Evolutionary conservation across 176 grass and related monocot genomes (phyloP).

Genomic region (Poa pratensis): DNA sequence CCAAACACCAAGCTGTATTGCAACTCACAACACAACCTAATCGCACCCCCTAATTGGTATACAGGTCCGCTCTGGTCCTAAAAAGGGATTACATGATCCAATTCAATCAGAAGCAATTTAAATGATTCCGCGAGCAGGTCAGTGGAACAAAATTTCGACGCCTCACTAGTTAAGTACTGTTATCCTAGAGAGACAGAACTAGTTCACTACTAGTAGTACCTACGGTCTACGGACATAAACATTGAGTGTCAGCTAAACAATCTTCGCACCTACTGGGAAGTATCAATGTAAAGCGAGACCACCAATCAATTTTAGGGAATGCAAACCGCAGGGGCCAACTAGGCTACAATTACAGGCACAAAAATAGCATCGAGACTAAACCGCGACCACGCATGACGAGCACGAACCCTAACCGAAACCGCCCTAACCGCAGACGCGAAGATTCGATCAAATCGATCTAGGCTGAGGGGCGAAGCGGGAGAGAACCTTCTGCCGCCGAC

Average conservation of each 20-base stretch:
- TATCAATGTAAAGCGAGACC: slow-evolving; percentile 5
- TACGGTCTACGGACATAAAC: neutral
- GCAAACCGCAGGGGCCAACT: neutral
- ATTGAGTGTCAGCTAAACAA: neutral
- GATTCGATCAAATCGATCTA: neutral
- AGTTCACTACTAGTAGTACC: neutral
- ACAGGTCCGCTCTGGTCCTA: neutral
- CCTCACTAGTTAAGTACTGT: slow-evolving; percentile 1
- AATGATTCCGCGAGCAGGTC: neutral
- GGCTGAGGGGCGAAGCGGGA: neutral
- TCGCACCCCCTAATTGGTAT: neutral
- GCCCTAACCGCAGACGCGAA: neutral
- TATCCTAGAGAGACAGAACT: neutral
- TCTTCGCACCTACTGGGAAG: neutral
- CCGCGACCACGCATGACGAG: neutral
- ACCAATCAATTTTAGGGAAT: neutral
- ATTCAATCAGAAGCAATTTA: slow-evolving; percentile 6
- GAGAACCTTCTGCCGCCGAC: slow-evolving; percentile 59
- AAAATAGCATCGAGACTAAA: neutral
- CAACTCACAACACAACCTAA: slow-evolving; percentile 17
- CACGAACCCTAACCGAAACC: slow-evolving; percentile 32
- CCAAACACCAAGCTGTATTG: neutral
- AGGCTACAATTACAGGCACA: neutral
- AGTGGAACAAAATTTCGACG: neutral
- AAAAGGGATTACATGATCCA: neutral